A percentile compares a stretch with the other conserved stretches of the same genome.
These are phyloP conservation scores for Linnemannia zychae DNA, from an alignment of 192 early-diverging fungal species.

Conservation along the genomic window DNA sequence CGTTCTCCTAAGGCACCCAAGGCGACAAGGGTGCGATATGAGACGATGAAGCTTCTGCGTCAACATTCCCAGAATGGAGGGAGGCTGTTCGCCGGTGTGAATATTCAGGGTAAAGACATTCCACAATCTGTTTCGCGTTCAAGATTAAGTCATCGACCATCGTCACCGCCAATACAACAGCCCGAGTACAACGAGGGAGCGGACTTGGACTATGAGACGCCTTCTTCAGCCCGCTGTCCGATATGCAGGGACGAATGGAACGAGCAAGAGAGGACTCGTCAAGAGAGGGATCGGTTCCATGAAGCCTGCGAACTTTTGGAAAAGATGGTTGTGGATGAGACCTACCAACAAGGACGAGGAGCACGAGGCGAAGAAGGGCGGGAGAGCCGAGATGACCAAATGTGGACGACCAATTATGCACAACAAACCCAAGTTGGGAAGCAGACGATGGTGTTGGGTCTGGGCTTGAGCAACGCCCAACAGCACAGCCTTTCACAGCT, in stretches of 20 bases:
- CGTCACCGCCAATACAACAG: not conserved
- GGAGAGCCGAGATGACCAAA: not conserved
- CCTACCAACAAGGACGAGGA: not conserved
- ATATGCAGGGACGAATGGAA: slow-evolving; percentile 4
- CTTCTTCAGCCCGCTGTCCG: slow-evolving; percentile 1
- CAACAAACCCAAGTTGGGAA: not conserved
- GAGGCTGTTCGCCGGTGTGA: not conserved
- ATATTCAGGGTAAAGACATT: not conserved
- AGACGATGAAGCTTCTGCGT: not conserved
- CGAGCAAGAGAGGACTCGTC: slow-evolving; percentile 4
- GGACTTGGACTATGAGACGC: not conserved
- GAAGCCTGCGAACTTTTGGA: slow-evolving; percentile 19
- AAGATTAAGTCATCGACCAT: not conserved
- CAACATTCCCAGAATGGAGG: not conserved
- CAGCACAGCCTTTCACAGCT: not conserved
- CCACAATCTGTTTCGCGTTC: not conserved
- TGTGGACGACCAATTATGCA: not conserved
- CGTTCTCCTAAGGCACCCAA: slow-evolving; percentile 12
- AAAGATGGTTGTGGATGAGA: not conserved
- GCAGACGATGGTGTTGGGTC: not conserved
- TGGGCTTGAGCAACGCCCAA: slow-evolving; percentile 9
- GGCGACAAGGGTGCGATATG: slow-evolving; percentile 10
- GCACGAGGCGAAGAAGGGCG: not conserved
- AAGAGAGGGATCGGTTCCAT: slow-evolving; percentile 9
- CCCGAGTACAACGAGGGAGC: not conserved